phyloP scores from a whole-genome alignment of 371 early-diverging fungal species.

The Mortierella sp. region DNA sequence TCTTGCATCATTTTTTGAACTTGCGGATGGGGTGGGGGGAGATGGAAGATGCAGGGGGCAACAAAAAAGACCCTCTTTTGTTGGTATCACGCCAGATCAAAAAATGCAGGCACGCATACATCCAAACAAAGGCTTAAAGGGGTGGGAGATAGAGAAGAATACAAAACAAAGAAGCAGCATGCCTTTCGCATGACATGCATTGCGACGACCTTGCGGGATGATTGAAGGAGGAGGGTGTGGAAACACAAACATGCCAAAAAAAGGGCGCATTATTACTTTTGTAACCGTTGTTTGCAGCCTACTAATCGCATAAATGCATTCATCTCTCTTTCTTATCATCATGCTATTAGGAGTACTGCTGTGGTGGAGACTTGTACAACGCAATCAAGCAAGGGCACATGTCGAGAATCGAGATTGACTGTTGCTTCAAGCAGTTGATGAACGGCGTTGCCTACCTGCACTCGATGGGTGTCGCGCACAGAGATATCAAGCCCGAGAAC shows the following conservation, averaged over 20 bases:
- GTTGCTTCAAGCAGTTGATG: constrained; percentile 94
- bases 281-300: background rate
- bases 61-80: background rate
- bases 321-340: constrained; percentile 4
- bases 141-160: background rate
- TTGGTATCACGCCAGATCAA: background rate
- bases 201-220: background rate
- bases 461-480: constrained; percentile 95
- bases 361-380: constrained; percentile 85
- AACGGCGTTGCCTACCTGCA: constrained; percentile 91
- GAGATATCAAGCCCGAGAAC: constrained; percentile 94
- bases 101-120: background rate
- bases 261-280: background rate
- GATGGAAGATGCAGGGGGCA: background rate
- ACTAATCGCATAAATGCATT: background rate
- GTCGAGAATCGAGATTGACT: constrained; percentile 77
- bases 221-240: background rate
- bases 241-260: background rate
- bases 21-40: background rate
- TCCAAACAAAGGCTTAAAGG: background rate
- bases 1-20: background rate
- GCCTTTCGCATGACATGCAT: constrained; percentile 16
- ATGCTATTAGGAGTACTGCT: constrained; percentile 70
- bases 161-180: background rate
- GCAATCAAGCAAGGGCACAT: constrained; percentile 79